A percentile compares a stretch with the other conserved stretches of the same genome.
phyloP scores from a whole-genome alignment of 352 stramenopile species.

The Phytopythium helicoides region DNA sequence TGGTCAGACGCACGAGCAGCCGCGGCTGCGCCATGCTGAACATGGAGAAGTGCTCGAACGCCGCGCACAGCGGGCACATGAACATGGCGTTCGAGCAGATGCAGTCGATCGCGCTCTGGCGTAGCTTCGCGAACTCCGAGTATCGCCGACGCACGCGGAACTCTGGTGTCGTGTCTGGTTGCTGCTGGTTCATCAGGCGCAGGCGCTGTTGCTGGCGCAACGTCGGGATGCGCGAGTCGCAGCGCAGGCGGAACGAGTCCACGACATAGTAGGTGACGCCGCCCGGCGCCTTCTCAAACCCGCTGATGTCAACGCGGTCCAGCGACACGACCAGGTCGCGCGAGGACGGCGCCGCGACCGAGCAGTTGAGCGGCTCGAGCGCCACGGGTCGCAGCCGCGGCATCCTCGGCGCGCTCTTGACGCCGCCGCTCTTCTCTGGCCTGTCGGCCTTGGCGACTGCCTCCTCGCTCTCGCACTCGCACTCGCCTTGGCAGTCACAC shows the following conservation, averaged over 20 bases:
- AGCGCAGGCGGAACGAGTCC: conserved; percentile 1
- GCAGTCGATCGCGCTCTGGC: conserved; percentile 19
- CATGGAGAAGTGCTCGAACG: conserved; percentile 37
- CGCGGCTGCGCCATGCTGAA: conserved; percentile 39
- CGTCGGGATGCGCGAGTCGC: conserved; percentile 6
- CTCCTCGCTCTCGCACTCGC: background rate
- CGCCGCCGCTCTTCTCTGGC: background rate
- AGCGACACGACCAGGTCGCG: conserved; percentile 5
- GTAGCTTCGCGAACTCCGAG: conserved; percentile 23
- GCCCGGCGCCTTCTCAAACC: background rate
- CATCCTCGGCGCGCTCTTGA: conserved; percentile 1
- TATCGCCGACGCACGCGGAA: conserved; percentile 22
- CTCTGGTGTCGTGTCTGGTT: conserved; percentile 2
- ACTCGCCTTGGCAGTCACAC: too few relatives aligned
- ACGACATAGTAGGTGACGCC: conserved; percentile 5
- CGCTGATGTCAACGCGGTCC: conserved; percentile 2
- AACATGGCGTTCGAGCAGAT: conserved; percentile 40
- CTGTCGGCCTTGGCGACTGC: background rate
- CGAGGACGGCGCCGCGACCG: conserved; percentile 1
- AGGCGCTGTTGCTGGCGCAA: background rate
- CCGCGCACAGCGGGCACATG: conserved; percentile 45
- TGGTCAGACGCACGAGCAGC: conserved; percentile 28
- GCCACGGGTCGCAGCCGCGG: conserved; percentile 1
- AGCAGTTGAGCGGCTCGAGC: conserved; percentile 9
- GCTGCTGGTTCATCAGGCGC: background rate